These are phyloP conservation scores for Solanum peruvianum DNA, from an alignment of 257 asterid genomes.

Conservation along the genomic window DNA sequence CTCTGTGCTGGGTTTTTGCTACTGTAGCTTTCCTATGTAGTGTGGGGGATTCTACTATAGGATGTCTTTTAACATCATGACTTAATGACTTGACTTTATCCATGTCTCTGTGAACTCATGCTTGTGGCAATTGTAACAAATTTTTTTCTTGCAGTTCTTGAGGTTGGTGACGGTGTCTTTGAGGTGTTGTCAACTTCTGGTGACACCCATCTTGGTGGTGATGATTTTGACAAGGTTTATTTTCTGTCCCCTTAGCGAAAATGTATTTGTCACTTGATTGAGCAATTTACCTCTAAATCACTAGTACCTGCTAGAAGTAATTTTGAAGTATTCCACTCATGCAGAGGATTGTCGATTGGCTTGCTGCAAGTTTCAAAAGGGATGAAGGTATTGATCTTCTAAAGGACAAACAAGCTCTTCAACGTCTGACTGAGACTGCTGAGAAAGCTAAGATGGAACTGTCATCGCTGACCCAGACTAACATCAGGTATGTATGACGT, in stretches of 20 bases:
- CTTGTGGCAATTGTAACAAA: neutral
- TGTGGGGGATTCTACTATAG: neutral
- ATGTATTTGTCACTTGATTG: neutral
- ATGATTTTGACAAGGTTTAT: slow-evolving; percentile 85
- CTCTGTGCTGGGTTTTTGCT: neutral
- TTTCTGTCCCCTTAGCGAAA: neutral
- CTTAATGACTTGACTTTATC: neutral
- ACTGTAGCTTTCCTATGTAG: neutral
- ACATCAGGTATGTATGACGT: slow-evolving; percentile 43
- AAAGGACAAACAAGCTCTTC: slow-evolving; percentile 99
- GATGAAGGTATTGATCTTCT: slow-evolving; percentile 84
- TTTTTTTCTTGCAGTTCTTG: slow-evolving; percentile 45
- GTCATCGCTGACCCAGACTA: slow-evolving; percentile 82
- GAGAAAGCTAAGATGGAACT: slow-evolving; percentile 99
- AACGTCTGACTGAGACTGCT: slow-evolving; percentile 93
- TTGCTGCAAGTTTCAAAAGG: slow-evolving; percentile 62
- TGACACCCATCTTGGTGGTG: slow-evolving; percentile 97
- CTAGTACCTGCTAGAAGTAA: neutral
- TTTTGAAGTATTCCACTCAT: neutral
- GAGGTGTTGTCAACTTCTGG: slow-evolving; percentile 96
- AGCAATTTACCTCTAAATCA: neutral
- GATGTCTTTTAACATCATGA: neutral
- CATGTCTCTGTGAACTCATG: neutral
- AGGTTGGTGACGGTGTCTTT: slow-evolving; percentile 94
- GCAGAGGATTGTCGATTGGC: slow-evolving; percentile 98